Evolutionary conservation across 345 rosid genomes (phyloP), one percentile per base, ranked within the genome.

Genomic region (Viola odorata): DNA sequence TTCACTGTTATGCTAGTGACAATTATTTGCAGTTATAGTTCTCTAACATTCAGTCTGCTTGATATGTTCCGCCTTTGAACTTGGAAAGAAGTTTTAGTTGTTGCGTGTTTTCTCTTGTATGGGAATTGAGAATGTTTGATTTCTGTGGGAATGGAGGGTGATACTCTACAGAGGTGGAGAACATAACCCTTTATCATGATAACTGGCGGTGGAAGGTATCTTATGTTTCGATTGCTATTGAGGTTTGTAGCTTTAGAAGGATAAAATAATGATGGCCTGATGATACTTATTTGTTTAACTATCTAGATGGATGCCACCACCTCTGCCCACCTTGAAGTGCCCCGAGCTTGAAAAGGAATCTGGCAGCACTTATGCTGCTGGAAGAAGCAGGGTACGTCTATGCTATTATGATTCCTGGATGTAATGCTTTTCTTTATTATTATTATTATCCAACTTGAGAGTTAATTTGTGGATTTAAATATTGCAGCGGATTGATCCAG

Each of bases 101-200:
- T 12, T 56, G 9, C 7, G 1, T 16, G 8, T 23, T 23, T 23
- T 23, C 32, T 23, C 12, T 48, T 48, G 14, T 53, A 2, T 60
- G 45, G 47, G n/a, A 17, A 14, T 58, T 64, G 65, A 59, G 23
- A 69, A 6, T 44, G 17, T 37, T 57, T 37, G 13, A 4, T 41
- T 32, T 36, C 49, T 6, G 36, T 13, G 16, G 47, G 10, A n/a
- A 42, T 78, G 69, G 65, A 94, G 97, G 99, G 99, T 62, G 99
- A 95, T 78, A 88, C 97, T 66, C 92, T 88, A 75, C 97, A 85
- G 72, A 84, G 97, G 77, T 87, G 96, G 99, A 82, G 99, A 77
- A 90, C 96, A 39, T 96, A 95, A 64, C 98, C 98, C 54, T 95
- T 88, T 76, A 95, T 95, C 75, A 91, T 91, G 98, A 88, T 95